Percentiles rank a stretch among this genome's conserved stretches.
Evolutionary conservation across 371 early-diverging fungal species (phyloP).

Genomic region (Haplosporangium sp.): DNA sequence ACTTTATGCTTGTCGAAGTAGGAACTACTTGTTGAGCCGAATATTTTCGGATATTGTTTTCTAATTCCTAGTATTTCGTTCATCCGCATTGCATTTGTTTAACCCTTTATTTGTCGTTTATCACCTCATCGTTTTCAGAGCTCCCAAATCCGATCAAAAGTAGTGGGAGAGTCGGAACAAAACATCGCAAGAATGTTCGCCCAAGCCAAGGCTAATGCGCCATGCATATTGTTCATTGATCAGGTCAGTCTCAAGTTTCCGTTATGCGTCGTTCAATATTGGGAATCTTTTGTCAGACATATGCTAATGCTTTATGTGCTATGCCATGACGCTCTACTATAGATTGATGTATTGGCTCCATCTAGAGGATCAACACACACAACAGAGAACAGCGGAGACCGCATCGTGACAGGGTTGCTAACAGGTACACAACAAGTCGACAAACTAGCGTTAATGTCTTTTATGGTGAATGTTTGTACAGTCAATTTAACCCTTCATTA

Average conservation of each 20-base stretch:
- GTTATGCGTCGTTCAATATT: neutral
- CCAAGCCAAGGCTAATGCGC: constrained; percentile 80
- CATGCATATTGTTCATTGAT: constrained; percentile 88
- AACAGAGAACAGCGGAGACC: constrained; percentile 82
- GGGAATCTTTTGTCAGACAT: neutral
- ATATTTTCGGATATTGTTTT: too few relatives aligned
- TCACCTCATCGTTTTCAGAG: constrained; percentile 53
- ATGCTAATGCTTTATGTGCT: neutral
- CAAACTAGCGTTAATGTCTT: too few relatives aligned
- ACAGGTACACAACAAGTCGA: constrained; percentile 69
- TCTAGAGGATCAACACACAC: constrained; percentile 74
- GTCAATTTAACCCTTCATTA: neutral
- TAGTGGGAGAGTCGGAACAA: constrained; percentile 87
- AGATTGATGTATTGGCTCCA: constrained; percentile 81
- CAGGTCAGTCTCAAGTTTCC: constrained; percentile 59
- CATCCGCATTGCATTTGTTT: neutral
- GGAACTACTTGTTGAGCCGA: too few relatives aligned
- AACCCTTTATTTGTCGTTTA: neutral
- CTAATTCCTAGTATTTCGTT: too few relatives aligned
- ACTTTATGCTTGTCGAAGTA: constrained; percentile 81
- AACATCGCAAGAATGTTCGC: constrained; percentile 79
- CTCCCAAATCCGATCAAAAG: constrained; percentile 81
- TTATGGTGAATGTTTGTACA: neutral
- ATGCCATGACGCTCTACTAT: neutral
- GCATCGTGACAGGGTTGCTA: constrained; percentile 83